A percentile compares a stretch with the other conserved stretches of the same genome.
Conservation (phyloP, 2,329 filamentous ascomycete genomes). For the Lachnellula cervina region DNA sequence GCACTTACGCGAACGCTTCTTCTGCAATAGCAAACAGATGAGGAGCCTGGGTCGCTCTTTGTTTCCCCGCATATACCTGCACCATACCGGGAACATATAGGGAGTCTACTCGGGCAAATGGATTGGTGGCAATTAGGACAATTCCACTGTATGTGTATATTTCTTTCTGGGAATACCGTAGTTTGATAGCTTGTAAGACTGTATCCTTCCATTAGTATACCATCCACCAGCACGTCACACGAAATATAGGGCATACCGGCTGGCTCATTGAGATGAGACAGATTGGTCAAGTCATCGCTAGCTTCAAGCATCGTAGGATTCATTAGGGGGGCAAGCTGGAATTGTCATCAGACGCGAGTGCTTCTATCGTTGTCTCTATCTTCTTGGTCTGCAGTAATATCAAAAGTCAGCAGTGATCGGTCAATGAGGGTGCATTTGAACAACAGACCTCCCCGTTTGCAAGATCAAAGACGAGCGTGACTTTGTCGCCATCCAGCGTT, state of each 20-base stretch:
- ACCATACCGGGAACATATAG: conserved; percentile 99
- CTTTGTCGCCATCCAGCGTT: conserved; percentile 76
- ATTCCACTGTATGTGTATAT: conserved; percentile 99
- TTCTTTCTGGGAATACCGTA: conserved; percentile 96
- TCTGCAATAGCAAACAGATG: conserved; percentile 99
- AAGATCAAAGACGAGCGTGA: conserved; percentile 79
- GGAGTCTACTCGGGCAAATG: conserved; percentile 94
- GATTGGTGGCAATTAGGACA: conserved; percentile 96
- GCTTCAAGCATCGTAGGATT: conserved; percentile 98
- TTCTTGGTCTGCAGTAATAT: conserved; percentile 59
- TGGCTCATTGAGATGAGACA: conserved; percentile 97
- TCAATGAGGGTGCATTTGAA: conserved; percentile 1
- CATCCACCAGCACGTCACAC: background rate
- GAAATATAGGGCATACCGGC: conserved; percentile 60
- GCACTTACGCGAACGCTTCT: conserved; percentile 86
- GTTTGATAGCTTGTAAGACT: conserved; percentile 96
- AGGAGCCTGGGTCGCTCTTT: conserved; percentile 91
- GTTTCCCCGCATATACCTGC: conserved; percentile 97
- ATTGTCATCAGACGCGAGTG: conserved; percentile 72
- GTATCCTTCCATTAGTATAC: conserved; percentile 21
- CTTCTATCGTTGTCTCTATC: conserved; percentile 70
- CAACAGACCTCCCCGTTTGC: conserved; percentile 82
- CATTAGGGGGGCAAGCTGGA: conserved; percentile 86
- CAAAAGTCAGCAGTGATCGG: conserved; percentile 24
- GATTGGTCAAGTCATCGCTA: conserved; percentile 93